Percentiles rank a stretch among this genome's conserved stretches.
Evolutionary conservation across 2,329 filamentous ascomycete species (phyloP).

Genomic region (Aspergillus puulaauensis): DNA sequence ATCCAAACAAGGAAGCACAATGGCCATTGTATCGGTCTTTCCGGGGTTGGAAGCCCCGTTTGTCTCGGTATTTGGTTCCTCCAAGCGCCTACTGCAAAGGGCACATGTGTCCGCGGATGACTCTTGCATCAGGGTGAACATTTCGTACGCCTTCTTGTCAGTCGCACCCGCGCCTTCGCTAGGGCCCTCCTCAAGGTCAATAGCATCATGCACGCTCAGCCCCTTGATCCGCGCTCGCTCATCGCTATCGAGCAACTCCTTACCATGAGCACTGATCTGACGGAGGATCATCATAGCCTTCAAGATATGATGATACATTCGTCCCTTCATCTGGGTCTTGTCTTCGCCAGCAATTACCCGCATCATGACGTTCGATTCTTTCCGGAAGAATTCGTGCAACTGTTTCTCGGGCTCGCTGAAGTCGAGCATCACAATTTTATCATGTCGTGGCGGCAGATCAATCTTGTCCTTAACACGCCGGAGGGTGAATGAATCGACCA

Average conservation of each 20-base stretch:
- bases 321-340: slow-evolving; percentile 71
- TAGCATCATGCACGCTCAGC: slow-evolving; percentile 78
- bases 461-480: slow-evolving; percentile 91
- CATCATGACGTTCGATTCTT: slow-evolving; percentile 77
- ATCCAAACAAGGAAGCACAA: slow-evolving; percentile 83
- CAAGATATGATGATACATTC: slow-evolving; percentile 89
- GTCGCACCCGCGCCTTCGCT: slow-evolving; percentile 58
- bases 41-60: slow-evolving; percentile 52
- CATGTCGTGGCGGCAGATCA: slow-evolving; percentile 71
- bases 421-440: slow-evolving; percentile 70
- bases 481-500: slow-evolving; percentile 93
- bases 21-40: slow-evolving; percentile 57
- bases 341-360: slow-evolving; percentile 68
- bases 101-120: slow-evolving; percentile 74
- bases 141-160: slow-evolving; percentile 76
- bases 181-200: slow-evolving; percentile 81
- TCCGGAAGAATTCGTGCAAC: slow-evolving; percentile 82
- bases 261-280: slow-evolving; percentile 90
- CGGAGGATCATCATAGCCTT: slow-evolving; percentile 88
- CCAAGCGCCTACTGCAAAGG: slow-evolving; percentile 66
- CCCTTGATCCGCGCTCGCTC: slow-evolving; percentile 80
- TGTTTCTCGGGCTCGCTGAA: slow-evolving; percentile 73
- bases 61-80: slow-evolving; percentile 48
- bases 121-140: slow-evolving; percentile 80
- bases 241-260: slow-evolving; percentile 80